Conservation (phyloP, 2,329 filamentous ascomycete genomes). For the Trichoderma hamatum region DNA sequence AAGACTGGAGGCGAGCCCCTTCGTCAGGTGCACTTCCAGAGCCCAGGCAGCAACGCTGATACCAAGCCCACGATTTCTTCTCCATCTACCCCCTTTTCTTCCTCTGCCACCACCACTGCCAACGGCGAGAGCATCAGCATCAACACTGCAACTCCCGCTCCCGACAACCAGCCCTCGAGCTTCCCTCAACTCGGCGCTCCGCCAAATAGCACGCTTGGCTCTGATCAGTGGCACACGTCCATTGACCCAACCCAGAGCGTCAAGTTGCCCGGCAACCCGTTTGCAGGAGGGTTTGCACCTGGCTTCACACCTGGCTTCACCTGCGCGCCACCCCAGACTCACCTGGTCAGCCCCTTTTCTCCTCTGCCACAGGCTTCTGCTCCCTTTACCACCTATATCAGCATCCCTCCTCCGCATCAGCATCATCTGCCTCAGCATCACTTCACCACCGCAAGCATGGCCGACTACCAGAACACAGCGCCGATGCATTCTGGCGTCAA, state of each 20-base stretch:
- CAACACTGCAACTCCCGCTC: conserved; percentile 3
- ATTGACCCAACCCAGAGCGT: conserved; percentile 41
- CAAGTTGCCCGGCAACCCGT: conserved; percentile 33
- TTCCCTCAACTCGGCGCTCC: conserved; percentile 39
- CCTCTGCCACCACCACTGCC: neutral
- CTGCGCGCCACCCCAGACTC: conserved; percentile 17
- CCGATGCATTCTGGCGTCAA: conserved; percentile 50
- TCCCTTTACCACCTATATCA: conserved; percentile 36
- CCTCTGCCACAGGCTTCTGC: conserved; percentile 5
- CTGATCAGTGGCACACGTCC: conserved; percentile 41
- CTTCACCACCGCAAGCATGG: conserved; percentile 37
- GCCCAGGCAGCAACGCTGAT: conserved; percentile 13
- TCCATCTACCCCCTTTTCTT: conserved; percentile 8
- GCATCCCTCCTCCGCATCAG: conserved; percentile 25
- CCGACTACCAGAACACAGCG: conserved; percentile 48
- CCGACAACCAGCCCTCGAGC: conserved; percentile 32
- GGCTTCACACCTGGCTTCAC: conserved; percentile 22
- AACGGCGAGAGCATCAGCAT: neutral
- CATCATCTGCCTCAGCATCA: conserved; percentile 30
- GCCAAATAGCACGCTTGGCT: conserved; percentile 29
- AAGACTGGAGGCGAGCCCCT: conserved; percentile 35
- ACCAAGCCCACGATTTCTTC: conserved; percentile 4
- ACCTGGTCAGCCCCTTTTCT: conserved; percentile 19
- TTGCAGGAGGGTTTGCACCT: conserved; percentile 27
- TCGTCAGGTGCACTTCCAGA: conserved; percentile 41